Percentiles rank a stretch among this genome's conserved stretches.
phyloP scores from a whole-genome alignment of 2,329 filamentous ascomycete species.

The Tolypocladium inflatum region DNA sequence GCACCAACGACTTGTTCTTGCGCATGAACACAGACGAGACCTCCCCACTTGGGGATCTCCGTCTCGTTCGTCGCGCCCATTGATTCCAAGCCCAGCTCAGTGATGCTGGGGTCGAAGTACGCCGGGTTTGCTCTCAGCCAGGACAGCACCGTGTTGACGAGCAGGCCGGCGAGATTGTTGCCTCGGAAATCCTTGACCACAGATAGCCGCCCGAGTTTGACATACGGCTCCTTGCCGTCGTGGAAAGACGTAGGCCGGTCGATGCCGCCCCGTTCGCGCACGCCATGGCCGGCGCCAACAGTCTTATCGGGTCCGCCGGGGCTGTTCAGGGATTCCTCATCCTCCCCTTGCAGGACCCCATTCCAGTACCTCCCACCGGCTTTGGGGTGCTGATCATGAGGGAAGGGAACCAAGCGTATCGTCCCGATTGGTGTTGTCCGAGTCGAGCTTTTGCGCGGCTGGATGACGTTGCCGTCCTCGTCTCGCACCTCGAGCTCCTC shows the following conservation, averaged over 20 bases:
- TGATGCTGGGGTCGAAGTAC: conserved; percentile 41
- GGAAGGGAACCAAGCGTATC: conserved; percentile 73
- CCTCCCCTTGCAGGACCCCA: conserved; percentile 24
- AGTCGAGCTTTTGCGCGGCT: conserved; percentile 34
- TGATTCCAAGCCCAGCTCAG: conserved; percentile 32
- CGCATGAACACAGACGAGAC: conserved; percentile 71
- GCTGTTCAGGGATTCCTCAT: background rate
- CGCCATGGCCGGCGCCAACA: no score
- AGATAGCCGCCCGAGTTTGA: conserved; percentile 74
- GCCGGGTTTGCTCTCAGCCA: conserved; percentile 57
- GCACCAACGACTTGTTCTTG: conserved; percentile 55
- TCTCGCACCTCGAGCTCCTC: conserved; percentile 33
- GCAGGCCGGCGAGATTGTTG: conserved; percentile 50
- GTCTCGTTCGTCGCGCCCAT: conserved; percentile 27
- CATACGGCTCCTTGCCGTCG: conserved; percentile 61
- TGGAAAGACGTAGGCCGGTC: conserved; percentile 42
- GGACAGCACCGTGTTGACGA: conserved; percentile 58
- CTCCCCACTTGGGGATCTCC: conserved; percentile 55
- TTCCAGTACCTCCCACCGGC: conserved; percentile 38
- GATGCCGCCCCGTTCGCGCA: no score
- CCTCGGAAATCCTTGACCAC: conserved; percentile 58
- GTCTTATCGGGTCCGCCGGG: conserved; percentile 6
- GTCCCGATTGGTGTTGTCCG: conserved; percentile 53
- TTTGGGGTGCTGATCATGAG: conserved; percentile 56
- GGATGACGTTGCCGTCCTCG: conserved; percentile 28